Evolutionary conservation across 495 filamentous ascomycete species (phyloP).

Genomic region (Podospora conica): DNA sequence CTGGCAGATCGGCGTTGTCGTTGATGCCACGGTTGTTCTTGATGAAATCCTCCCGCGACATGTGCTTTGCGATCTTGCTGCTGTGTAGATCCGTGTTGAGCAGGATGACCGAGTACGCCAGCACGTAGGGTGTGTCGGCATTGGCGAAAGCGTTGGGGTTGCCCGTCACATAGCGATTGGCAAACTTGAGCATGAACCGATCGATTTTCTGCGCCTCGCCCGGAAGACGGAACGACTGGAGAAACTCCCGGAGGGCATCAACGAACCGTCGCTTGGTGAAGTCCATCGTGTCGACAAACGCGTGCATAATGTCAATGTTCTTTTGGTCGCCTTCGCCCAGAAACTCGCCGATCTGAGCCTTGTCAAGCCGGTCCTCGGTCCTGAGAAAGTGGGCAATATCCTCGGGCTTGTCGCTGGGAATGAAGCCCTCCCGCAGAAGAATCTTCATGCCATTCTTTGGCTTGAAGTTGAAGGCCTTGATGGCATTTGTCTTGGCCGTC

Average conservation of each 20-base stretch:
- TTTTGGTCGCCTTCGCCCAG: constrained; percentile 87
- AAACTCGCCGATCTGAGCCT: constrained; percentile 87
- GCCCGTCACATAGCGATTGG: constrained; percentile 85
- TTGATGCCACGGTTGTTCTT: constrained; percentile 99
- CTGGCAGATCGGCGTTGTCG: constrained; percentile 85
- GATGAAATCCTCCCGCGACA: constrained; percentile 96
- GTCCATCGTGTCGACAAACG: constrained; percentile 93
- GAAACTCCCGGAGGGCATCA: constrained; percentile 80
- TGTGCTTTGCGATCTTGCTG: constrained; percentile 72
- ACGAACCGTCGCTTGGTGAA: constrained; percentile 92
- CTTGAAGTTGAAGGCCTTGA: constrained; percentile 96
- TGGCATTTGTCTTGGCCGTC: constrained; percentile 80
- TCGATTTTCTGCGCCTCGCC: constrained; percentile 99
- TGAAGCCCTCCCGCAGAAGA: constrained; percentile 78
- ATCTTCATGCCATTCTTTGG: constrained; percentile 89
- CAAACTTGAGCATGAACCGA: constrained; percentile 99
- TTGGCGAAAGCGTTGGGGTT: constrained; percentile 98
- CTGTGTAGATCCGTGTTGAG: constrained; percentile 96
- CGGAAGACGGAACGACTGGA: constrained; percentile 91
- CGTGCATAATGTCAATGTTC: constrained; percentile 96
- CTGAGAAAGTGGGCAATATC: constrained; percentile 84
- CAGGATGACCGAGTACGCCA: constrained; percentile 94
- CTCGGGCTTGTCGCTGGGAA: constrained; percentile 63
- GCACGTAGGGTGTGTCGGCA: constrained; percentile 93
- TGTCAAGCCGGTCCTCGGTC: constrained; percentile 70